Evolutionary conservation across 1,284 basidiomycete genomes (phyloP), one percentile per base, ranked within the genome.

Genomic region (Cryptococcus sp.): DNA sequence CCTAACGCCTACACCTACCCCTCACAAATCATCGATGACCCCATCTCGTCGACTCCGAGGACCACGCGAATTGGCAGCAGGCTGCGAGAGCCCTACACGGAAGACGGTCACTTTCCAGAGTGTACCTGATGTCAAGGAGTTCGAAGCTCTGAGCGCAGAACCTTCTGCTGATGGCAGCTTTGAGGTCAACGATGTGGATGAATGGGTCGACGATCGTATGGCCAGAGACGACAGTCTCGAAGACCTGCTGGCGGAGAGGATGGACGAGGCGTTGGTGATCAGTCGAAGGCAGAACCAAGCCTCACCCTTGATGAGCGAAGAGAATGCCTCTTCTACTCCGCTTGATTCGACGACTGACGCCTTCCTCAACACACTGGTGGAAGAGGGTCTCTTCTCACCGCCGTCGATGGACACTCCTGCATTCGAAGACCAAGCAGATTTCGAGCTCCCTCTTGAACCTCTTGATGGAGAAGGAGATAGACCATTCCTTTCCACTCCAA

Each of bases 81-180:
- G 60, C 45, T 23, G 56, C 39, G 56, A 84, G 75, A 71, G 82
- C 83, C 57, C 84, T 82, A 69, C 83, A 83, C 57, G 53, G 40
- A 79, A 93, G 78, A 93, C 88, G 0, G 93, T 96, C 49, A 91
- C 88, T 0, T 96, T 92, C 67, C 85, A 91, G 75, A 86, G 89
- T 66, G 83, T 86, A 8, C 91, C 90, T 64, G 91, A 95, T 66
- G 91, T 96, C 25, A 81, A 94, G 58, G 92, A 95, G 75, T 92
- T 91, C 72, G 87, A 90, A 59, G 78, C 82, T 17, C 85, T 87
- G 46, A 86, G 86, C 45, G 77, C 80, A n/a, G 78, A 81, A 20
- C 83, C 84, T 5, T 78, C 74, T 13, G 74, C 73, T 39, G 81
- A 80, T 31, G 86, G 85, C 15, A 75, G 70, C 45, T 72, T 73